Base-by-base conservation (phyloP, 139 green algal genomes). In the Haematococcus sp. region DNA sequence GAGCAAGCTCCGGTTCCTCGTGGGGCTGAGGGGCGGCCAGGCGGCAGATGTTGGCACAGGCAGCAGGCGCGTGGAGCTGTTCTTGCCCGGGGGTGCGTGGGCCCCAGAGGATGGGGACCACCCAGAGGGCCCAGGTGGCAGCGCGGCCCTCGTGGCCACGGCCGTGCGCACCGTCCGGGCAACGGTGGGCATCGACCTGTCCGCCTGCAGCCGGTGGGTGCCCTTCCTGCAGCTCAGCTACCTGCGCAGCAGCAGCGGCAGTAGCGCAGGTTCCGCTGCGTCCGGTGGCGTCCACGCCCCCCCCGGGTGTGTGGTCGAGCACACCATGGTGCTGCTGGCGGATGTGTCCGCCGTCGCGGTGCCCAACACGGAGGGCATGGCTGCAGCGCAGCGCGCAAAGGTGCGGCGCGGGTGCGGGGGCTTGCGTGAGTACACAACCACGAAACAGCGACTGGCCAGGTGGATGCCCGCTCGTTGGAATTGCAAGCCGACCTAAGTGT, bases 131-230 rank as follows among this genome's bases (percentile, higher is more conserved):
- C 40, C 40, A 49, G 40, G 23, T 0, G 82, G 87, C 75, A 81
- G 79, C 0, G 13, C 19, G 2, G 75, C 65, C 0, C 80, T 91
- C 2, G 35, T 84, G 17, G 56, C 58, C 49, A 89, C 87, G 5
- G 87, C 87, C 0, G 34, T 60, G 33, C 84, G 87, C 31, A 82
- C 76, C 31, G 87, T 91, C 68, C 67, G 70, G 33, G 71, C 70
- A 0, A 63, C 74, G 25, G 87, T 77, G 0, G 86, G 86, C 3
- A 31, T 87, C 51, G 82, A 90, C 71, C 73, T 90, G 19, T 79
- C 76, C 5, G 23, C 22, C 15, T 85, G 80, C 54, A 61, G 54
- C 31, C 73, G 72, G 65, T 79, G 74, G 66, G 31, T 70, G 30
- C 65, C 52, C 3, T 83, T 86, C 54, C 63, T 66, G 17, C 72